phyloP scores from a whole-genome alignment of 371 early-diverging fungal genomes.

The Funneliformis caledonium region DNA sequence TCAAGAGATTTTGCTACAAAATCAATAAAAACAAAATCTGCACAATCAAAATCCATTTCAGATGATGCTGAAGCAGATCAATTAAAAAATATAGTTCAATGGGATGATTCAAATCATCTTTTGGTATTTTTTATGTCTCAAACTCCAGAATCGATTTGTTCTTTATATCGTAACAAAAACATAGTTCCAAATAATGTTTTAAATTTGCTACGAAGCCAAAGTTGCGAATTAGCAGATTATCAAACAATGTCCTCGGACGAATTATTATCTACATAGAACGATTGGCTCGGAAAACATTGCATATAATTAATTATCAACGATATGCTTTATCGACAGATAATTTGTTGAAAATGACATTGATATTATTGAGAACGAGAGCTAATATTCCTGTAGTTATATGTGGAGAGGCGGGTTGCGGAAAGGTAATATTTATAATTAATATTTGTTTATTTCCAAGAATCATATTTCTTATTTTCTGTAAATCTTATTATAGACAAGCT shows the following conservation, averaged over 20 bases:
- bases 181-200: slow-evolving; percentile 16
- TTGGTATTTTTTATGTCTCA: slow-evolving; percentile 36
- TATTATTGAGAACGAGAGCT: slow-evolving; percentile 28
- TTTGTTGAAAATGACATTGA: slow-evolving; percentile 23
- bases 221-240: slow-evolving; percentile 11
- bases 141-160: slow-evolving; percentile 26
- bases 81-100: neutral
- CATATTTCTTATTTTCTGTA: no score
- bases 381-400: slow-evolving; percentile 28
- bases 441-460: no score
- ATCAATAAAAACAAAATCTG: slow-evolving; percentile 14
- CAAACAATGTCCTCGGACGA: neutral
- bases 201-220: slow-evolving; percentile 16
- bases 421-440: neutral
- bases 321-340: slow-evolving; percentile 25
- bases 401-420: slow-evolving; percentile 28
- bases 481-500: no score
- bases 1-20: slow-evolving; percentile 38
- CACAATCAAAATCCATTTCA: slow-evolving; percentile 10
- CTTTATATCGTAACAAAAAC: slow-evolving; percentile 12
- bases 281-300: neutral
- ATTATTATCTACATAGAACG: neutral
- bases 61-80: neutral
- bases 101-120: slow-evolving; percentile 39
- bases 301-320: neutral